Conservation (phyloP, 2,329 filamentous ascomycete species). For the Epichloe sibirici region DNA sequence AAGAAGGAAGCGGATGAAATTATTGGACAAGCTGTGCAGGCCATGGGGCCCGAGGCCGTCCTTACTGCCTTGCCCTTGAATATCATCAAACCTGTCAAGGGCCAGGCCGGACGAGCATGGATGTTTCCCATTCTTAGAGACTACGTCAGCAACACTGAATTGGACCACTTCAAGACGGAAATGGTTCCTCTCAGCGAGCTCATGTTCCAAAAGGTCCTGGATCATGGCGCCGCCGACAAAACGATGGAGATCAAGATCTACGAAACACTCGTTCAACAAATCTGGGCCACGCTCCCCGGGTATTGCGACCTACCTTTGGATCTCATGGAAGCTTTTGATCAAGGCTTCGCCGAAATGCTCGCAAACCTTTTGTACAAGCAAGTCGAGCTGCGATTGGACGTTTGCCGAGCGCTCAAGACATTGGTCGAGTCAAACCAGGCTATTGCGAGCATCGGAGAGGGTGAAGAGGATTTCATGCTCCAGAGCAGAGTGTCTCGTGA, state of each 20-base stretch:
- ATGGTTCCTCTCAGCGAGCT: conserved; percentile 81
- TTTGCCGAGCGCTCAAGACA: conserved; percentile 77
- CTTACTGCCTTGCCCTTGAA: conserved; percentile 78
- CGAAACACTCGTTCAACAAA: conserved; percentile 89
- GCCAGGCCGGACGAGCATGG: conserved; percentile 82
- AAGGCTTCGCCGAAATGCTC: conserved; percentile 76
- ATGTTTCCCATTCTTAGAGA: conserved; percentile 85
- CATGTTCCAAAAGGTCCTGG: conserved; percentile 80
- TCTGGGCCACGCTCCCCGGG: conserved; percentile 85
- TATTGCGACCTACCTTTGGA: conserved; percentile 92
- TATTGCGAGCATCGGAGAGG: conserved; percentile 55
- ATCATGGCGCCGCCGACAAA: conserved; percentile 72
- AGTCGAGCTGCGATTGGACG: conserved; percentile 70
- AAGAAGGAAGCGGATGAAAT: conserved; percentile 94
- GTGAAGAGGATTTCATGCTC: conserved; percentile 59
- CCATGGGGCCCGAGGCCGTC: conserved; percentile 80
- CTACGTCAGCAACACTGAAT: conserved; percentile 75
- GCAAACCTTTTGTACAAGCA: conserved; percentile 91
- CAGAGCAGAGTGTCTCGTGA: conserved; percentile 68
- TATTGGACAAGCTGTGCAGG: conserved; percentile 73
- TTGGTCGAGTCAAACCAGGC: conserved; percentile 87
- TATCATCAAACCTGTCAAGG: conserved; percentile 61
- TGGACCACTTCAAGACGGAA: conserved; percentile 74
- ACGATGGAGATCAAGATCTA: conserved; percentile 97
- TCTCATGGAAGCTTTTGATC: conserved; percentile 64